Percentiles rank a stretch among this genome's conserved stretches.
phyloP scores from a whole-genome alignment of 73 alveolate genomes.

The Paramecium pentaurelia region DNA sequence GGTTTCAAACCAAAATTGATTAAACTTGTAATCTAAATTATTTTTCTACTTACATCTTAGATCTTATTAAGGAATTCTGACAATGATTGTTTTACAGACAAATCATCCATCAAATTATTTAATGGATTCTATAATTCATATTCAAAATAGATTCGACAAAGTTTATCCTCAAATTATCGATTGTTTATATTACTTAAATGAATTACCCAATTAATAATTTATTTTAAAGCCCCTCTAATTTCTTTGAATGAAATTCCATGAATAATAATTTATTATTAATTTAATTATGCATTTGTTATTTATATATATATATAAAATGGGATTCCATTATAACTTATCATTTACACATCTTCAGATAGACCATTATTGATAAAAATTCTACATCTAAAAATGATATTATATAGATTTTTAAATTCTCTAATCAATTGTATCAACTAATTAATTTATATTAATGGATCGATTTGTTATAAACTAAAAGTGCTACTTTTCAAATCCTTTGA shows the following conservation, averaged over 20 bases:
- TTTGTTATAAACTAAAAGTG: not conserved
- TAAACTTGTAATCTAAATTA: not conserved
- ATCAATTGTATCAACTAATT: not conserved
- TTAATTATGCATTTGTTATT: not conserved
- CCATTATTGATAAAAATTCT: not conserved
- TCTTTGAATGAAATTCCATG: not conserved
- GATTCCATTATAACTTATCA: not conserved
- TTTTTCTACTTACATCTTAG: not conserved
- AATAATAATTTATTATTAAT: not conserved
- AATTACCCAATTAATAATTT: not conserved
- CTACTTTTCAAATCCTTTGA: not conserved
- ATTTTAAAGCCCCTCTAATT: not conserved
- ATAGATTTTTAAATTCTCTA: not conserved
- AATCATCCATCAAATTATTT: not conserved
- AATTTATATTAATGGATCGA: not conserved
- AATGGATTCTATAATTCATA: not conserved
- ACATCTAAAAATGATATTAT: not conserved
- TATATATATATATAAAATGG: not conserved
- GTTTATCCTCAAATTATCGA: not conserved
- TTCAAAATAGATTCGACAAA: not conserved
- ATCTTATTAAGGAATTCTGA: not conserved
- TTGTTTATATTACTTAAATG: not conserved
- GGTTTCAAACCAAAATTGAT: not conserved
- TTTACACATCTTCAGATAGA: not conserved
- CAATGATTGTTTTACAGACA: not conserved